phyloP scores from a whole-genome alignment of 202 grass and related monocot species.

The Miscanthus sacchariflorus region DNA sequence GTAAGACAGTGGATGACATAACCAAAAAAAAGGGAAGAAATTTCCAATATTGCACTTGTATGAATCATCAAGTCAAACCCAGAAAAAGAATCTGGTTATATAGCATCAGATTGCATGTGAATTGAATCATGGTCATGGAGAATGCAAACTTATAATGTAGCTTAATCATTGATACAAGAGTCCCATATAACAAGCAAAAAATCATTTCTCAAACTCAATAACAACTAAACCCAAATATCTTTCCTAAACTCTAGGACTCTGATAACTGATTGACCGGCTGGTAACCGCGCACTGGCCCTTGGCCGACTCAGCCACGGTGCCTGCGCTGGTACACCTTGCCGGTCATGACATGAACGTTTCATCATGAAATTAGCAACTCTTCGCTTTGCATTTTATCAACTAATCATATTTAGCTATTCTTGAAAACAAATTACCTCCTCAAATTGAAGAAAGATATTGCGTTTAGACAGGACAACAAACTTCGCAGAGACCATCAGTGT shows the following conservation, averaged over 20 bases:
- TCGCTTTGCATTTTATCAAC: not conserved
- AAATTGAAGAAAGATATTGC: slow-evolving; percentile 97
- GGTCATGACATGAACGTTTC: not conserved
- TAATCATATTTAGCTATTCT: slow-evolving; percentile 33
- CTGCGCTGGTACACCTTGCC: too few relatives aligned
- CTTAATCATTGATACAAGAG: not conserved
- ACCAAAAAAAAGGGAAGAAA: not conserved
- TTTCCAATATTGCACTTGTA: not conserved
- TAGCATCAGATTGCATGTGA: slow-evolving; percentile 11
- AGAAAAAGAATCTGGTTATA: not conserved
- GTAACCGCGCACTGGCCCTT: too few relatives aligned
- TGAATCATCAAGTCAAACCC: not conserved
- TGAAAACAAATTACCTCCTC: slow-evolving; percentile 67
- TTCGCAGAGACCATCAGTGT: slow-evolving; percentile 90
- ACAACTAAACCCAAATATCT: too few relatives aligned
- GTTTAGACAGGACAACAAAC: slow-evolving; percentile 82
- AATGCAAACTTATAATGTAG: slow-evolving; percentile 25
- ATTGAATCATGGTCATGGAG: slow-evolving; percentile 26
- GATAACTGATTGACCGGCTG: too few relatives aligned
- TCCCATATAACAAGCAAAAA: slow-evolving; percentile 3
- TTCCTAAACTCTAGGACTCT: too few relatives aligned
- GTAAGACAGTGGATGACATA: not conserved
- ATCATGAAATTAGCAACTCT: not conserved
- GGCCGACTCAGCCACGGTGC: too few relatives aligned
- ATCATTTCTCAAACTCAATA: not conserved